A percentile compares a stretch with the other conserved stretches of the same genome.
phyloP scores from a whole-genome alignment of 345 rosid species.

The Psidium friedrichsthalianum region DNA sequence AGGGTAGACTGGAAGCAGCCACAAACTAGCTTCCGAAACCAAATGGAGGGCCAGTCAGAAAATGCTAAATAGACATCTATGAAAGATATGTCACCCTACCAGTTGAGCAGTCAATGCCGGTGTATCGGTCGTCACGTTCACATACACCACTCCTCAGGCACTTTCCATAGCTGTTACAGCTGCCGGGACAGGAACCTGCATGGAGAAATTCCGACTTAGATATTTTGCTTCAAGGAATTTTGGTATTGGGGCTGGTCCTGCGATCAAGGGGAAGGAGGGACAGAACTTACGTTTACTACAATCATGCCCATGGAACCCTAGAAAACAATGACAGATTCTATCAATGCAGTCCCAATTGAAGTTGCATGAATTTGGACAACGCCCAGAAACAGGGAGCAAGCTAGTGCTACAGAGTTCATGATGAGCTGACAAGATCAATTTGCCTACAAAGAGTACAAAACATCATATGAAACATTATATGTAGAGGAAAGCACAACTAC shows the following conservation, averaged over 20 bases:
- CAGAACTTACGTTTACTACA: conserved; percentile 65
- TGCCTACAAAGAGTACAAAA: no score
- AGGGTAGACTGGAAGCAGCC: no score
- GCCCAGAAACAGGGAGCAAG: no score
- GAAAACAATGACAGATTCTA: conserved; percentile 74
- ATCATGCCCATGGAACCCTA: conserved; percentile 83
- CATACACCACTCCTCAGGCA: conserved; percentile 71
- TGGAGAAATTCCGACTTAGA: neutral
- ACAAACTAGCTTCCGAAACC: no score
- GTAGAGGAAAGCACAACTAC: no score
- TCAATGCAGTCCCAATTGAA: conserved; percentile 87
- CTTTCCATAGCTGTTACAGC: conserved; percentile 61
- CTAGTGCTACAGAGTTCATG: no score
- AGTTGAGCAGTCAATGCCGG: conserved; percentile 91
- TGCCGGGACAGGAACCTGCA: conserved; percentile 78
- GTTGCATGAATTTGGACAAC: neutral
- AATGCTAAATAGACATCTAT: neutral
- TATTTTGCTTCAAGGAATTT: neutral
- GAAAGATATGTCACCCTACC: conserved; percentile 31
- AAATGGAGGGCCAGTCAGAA: neutral
- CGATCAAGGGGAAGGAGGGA: neutral
- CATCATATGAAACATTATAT: no score
- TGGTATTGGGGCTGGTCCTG: neutral
- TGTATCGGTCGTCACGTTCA: conserved; percentile 58
- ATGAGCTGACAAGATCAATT: no score